These are phyloP conservation scores for Kernera saxatilis DNA, from an alignment of 345 rosid genomes.

Conservation along the genomic window DNA sequence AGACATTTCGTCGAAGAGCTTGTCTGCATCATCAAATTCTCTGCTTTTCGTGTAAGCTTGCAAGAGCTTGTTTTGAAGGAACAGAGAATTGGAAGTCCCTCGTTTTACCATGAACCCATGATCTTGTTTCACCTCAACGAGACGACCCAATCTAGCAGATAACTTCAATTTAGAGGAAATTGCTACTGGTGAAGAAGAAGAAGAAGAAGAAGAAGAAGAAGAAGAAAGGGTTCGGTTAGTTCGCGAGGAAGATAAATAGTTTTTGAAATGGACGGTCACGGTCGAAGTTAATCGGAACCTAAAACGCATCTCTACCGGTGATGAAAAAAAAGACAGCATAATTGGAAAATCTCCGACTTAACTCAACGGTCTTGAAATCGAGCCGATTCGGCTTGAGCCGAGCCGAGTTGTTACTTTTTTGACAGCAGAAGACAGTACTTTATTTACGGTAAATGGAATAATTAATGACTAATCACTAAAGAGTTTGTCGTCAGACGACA, in stretches of 20 bases:
- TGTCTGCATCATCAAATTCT: slow-evolving; percentile 27
- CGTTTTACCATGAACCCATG: slow-evolving; percentile 39
- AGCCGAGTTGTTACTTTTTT: not conserved
- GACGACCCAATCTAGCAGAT: slow-evolving; percentile 29
- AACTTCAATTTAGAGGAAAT: slow-evolving; percentile 28
- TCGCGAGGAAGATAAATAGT: not conserved
- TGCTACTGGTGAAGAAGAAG: not conserved
- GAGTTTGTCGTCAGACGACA: not conserved
- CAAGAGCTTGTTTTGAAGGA: slow-evolving; percentile 49
- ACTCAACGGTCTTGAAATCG: not conserved
- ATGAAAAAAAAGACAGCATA: not conserved
- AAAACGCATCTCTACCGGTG: slow-evolving; percentile 13
- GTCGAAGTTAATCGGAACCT: slow-evolving; percentile 1
- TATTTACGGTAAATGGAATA: not conserved
- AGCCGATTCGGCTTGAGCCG: not conserved
- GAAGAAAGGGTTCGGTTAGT: not conserved
- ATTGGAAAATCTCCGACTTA: not conserved
- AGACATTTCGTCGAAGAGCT: slow-evolving; percentile 63
- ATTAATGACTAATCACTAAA: not conserved
- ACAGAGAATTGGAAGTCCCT: slow-evolving; percentile 34
- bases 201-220: not conserved
- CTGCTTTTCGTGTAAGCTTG: slow-evolving; percentile 40
- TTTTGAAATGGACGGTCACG: slow-evolving; percentile 14
- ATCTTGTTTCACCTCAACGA: slow-evolving; percentile 34
- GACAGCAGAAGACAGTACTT: not conserved